Evolutionary conservation across 2,329 filamentous ascomycete genomes (phyloP).

Genomic region (Phaeophleospora eucalypticola): DNA sequence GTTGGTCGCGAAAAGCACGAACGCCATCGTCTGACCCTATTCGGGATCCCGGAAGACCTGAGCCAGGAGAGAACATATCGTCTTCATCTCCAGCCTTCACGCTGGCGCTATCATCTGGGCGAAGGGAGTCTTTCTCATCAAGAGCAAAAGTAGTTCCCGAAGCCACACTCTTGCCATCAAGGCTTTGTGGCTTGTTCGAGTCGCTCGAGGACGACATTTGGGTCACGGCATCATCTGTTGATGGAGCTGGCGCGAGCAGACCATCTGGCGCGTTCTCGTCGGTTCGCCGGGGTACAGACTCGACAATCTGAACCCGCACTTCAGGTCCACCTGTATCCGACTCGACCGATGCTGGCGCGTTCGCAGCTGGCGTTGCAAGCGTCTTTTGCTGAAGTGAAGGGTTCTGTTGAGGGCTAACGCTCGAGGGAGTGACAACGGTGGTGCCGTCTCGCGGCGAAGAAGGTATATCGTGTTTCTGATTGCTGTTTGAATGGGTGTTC

Average conservation of each 20-base stretch:
- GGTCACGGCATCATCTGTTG: constrained; percentile 43
- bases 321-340: constrained; percentile 13
- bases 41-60: constrained; percentile 69
- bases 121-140: constrained; percentile 92
- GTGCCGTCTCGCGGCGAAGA: constrained; percentile 21
- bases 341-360: constrained; percentile 11
- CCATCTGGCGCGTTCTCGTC: constrained; percentile 20
- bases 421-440: constrained; percentile 16
- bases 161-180: constrained; percentile 90
- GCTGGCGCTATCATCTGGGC: constrained; percentile 92
- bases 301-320: constrained; percentile 24
- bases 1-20: constrained; percentile 54
- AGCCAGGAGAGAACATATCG: constrained; percentile 74
- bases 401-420: constrained; percentile 7
- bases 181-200: constrained; percentile 78
- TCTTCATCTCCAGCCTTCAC: constrained; percentile 89
- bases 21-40: constrained; percentile 75
- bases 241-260: constrained; percentile 18
- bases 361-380: constrained; percentile 17
- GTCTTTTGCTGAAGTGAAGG: constrained; percentile 19
- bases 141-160: constrained; percentile 94
- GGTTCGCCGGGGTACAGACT: constrained; percentile 16
- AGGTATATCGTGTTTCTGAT: constrained; percentile 18
- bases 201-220: constrained; percentile 52
- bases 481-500: constrained; percentile 8